Evolutionary conservation across 1,284 basidiomycete species (phyloP).

Genomic region (Sporisorium scitamineum): DNA sequence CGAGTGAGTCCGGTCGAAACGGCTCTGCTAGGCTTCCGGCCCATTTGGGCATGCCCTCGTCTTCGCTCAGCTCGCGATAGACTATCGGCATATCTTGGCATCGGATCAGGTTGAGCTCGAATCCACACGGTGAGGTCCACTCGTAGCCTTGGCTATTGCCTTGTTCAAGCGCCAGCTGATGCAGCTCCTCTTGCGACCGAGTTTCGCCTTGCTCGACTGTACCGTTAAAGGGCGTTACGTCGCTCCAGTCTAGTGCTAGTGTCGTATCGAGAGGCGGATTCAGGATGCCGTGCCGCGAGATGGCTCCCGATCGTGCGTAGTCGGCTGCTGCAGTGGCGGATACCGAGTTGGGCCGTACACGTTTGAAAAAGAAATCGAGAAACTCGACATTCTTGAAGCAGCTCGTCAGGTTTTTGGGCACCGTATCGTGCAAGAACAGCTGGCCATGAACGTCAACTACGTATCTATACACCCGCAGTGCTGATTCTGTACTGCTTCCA

Average conservation of each 20-base stretch:
- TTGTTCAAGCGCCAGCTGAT: slow-evolving; percentile 15
- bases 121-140: slow-evolving; percentile 65
- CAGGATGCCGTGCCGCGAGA: slow-evolving; percentile 37
- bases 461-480: slow-evolving; percentile 63
- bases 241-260: slow-evolving; percentile 22
- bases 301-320: slow-evolving; percentile 13
- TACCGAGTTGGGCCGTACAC: slow-evolving; percentile 37
- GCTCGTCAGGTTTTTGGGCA: slow-evolving; percentile 67
- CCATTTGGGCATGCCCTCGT: slow-evolving; percentile 54
- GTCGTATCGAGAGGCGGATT: slow-evolving; percentile 2
- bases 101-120: slow-evolving; percentile 65
- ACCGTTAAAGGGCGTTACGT: slow-evolving; percentile 29
- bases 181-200: slow-evolving; percentile 14
- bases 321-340: neutral
- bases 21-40: slow-evolving; percentile 48
- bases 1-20: slow-evolving; percentile 56
- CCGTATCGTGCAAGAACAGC: slow-evolving; percentile 66
- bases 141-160: slow-evolving; percentile 55
- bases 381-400: slow-evolving; percentile 55
- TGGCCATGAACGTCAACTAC: slow-evolving; percentile 68
- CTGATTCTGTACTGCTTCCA: neutral
- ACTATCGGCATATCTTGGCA: slow-evolving; percentile 67
- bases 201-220: slow-evolving; percentile 10
- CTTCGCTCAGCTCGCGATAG: slow-evolving; percentile 56
- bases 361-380: slow-evolving; percentile 58